These are phyloP conservation scores for Phytophthora constricta DNA, from an alignment of 352 stramenopile species.

Conservation along the genomic window DNA sequence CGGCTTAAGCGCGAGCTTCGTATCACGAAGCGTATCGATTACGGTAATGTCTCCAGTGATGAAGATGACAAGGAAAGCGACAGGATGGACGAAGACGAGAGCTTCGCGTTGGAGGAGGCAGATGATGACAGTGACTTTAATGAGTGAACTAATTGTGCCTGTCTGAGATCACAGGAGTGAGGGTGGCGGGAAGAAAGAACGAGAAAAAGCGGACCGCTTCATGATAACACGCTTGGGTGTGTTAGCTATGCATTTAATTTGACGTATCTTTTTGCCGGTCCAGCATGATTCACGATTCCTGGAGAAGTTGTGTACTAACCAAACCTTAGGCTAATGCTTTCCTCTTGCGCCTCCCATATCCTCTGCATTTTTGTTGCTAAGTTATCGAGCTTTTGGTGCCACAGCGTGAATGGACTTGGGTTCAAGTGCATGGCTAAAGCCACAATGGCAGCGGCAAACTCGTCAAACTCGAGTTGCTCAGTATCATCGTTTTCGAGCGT, in stretches of 20 bases:
- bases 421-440: slow-evolving; percentile 53
- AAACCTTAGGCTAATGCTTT: no score
- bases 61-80: slow-evolving; percentile 48
- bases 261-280: no score
- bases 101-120: slow-evolving; percentile 57
- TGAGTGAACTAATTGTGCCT: no score
- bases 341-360: slow-evolving; percentile 9
- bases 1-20: slow-evolving; percentile 46
- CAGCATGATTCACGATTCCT: no score
- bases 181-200: no score
- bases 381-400: slow-evolving; percentile 60
- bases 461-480: slow-evolving; percentile 65
- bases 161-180: no score
- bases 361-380: slow-evolving; percentile 41
- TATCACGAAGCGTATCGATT: slow-evolving; percentile 53
- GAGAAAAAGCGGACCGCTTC: no score
- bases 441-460: slow-evolving; percentile 56
- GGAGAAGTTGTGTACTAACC: background rate
- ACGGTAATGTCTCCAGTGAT: slow-evolving; percentile 63
- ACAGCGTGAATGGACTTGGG: slow-evolving; percentile 56
- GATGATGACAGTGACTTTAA: slow-evolving; percentile 73
- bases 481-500: slow-evolving; percentile 58
- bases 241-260: no score
- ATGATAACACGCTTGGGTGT: no score
- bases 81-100: slow-evolving; percentile 49